These are phyloP conservation scores for Stygiomarasmius scandens DNA, from an alignment of 1,284 basidiomycete genomes.

Conservation along the genomic window DNA sequence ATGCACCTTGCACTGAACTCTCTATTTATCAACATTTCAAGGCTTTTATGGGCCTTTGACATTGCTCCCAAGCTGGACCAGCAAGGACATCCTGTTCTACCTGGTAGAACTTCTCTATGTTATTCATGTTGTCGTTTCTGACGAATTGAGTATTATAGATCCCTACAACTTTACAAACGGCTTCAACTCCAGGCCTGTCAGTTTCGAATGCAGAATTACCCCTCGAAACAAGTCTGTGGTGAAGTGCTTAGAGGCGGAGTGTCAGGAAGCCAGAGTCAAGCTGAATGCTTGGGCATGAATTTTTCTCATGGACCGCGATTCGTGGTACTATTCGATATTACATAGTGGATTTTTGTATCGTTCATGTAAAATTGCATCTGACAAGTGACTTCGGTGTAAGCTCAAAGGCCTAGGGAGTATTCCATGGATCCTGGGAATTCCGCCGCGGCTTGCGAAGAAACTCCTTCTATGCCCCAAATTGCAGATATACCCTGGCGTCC, in stretches of 20 bases:
- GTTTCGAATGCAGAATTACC: constrained; percentile 41
- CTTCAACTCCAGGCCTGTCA: constrained; percentile 48
- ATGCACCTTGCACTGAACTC: constrained; percentile 10
- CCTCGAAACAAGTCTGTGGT: constrained; percentile 21
- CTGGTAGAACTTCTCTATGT: not conserved
- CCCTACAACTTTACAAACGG: constrained; percentile 43
- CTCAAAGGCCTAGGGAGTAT: too few relatives aligned
- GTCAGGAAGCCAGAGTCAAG: constrained; percentile 1
- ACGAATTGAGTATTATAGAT: too few relatives aligned
- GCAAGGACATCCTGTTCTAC: not conserved
- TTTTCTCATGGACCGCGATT: not conserved
- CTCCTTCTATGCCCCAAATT: too few relatives aligned
- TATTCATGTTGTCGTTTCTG: too few relatives aligned
- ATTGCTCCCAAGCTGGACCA: constrained; percentile 5
- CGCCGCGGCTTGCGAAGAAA: too few relatives aligned
- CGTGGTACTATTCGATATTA: not conserved
- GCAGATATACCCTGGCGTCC: constrained; percentile 7
- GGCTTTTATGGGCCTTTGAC: constrained; percentile 13
- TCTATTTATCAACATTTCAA: constrained; percentile 7
- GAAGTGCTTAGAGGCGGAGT: constrained; percentile 1
- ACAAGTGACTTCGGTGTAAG: too few relatives aligned
- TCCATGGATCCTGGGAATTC: too few relatives aligned
- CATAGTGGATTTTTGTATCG: too few relatives aligned
- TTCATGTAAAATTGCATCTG: constrained; percentile 36
- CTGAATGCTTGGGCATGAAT: not conserved